Evolutionary conservation across 2,329 filamentous ascomycete genomes (phyloP).

Genomic region (Neopestalotiopsis sp.): DNA sequence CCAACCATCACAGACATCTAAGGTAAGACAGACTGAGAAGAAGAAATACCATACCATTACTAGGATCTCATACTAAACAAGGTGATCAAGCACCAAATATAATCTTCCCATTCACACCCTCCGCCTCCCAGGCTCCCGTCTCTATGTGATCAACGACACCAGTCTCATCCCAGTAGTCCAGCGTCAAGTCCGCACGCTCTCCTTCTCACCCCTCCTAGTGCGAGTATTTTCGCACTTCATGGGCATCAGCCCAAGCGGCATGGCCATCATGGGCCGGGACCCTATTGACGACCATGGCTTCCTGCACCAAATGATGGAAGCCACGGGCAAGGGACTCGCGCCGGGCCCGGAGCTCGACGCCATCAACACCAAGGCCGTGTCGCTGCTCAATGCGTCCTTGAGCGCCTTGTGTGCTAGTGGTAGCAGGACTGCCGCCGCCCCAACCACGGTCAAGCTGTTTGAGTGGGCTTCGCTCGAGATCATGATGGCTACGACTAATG

Average conservation of each 20-base stretch:
- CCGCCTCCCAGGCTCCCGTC: constrained; percentile 11
- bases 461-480: constrained; percentile 18
- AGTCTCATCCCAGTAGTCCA: constrained; percentile 17
- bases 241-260: constrained; percentile 12
- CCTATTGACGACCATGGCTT: constrained; percentile 19
- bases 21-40: background rate
- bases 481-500: constrained; percentile 21
- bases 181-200: constrained; percentile 14
- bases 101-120: constrained; percentile 2
- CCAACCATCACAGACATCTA: background rate
- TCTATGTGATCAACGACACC: constrained; percentile 21
- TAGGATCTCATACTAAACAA: background rate
- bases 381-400: constrained; percentile 13
- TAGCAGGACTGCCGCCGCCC: background rate
- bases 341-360: constrained; percentile 19
- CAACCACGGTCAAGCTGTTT: constrained; percentile 10
- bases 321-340: constrained; percentile 1
- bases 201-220: constrained; percentile 18
- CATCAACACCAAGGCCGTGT: constrained; percentile 15
- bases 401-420: background rate
- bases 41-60: background rate
- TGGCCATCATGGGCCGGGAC: constrained; percentile 12
- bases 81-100: background rate
- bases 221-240: constrained; percentile 15
- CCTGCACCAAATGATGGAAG: constrained; percentile 14